Evolutionary conservation across 768 basidiomycete genomes (phyloP), one percentile per base, ranked within the genome.

Genomic region (Epithele typhae): DNA sequence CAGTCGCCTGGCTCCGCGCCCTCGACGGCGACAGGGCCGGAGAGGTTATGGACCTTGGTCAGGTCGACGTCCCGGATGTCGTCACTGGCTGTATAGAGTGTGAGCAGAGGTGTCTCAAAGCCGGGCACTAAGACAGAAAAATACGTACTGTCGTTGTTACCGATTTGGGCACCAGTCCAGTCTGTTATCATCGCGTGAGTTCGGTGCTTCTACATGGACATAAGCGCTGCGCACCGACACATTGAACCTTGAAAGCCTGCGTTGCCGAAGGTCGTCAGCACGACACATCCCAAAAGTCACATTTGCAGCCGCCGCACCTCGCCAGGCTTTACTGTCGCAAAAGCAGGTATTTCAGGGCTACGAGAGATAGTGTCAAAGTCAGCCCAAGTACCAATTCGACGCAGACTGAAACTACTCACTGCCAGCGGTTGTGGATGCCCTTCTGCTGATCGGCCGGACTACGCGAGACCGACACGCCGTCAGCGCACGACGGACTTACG

Each of bases 131-230:
- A n/a, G 17, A 3, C 24, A 66, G n/a, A n/a, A n/a, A n/a, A n/a
- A n/a, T n/a, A n/a, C 76, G 23, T 46, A 82, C 82, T 72, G 52
- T 87, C 82, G 49, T 85, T 87, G 59, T 85, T 87, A 36, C 83
- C 82, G 40, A 87, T 85, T 57, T 87, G 84, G 0, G 82, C 84
- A 15, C 84, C 85, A 14, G 84, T 88, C 85, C 84, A 88, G 55
- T 86, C 84, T 84, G 35, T 11, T n/a, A 32, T 17, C 14, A 24
- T 39, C 6, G 1, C n/a, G 15, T n/a, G 6, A 22, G 37, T 4
- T 5, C 8, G 18, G 11, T 25, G 18, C 22, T 12, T 12, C 12
- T 15, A 32, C 8, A 36, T 36, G 12, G 35, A n/a, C 35, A 14
- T 7, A 14, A 30, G 27, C 10, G 37, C 18, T n/a, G 54, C 76